Evolutionary conservation across 2,329 filamentous ascomycete genomes (phyloP).

Genomic region (Didymella exigua): DNA sequence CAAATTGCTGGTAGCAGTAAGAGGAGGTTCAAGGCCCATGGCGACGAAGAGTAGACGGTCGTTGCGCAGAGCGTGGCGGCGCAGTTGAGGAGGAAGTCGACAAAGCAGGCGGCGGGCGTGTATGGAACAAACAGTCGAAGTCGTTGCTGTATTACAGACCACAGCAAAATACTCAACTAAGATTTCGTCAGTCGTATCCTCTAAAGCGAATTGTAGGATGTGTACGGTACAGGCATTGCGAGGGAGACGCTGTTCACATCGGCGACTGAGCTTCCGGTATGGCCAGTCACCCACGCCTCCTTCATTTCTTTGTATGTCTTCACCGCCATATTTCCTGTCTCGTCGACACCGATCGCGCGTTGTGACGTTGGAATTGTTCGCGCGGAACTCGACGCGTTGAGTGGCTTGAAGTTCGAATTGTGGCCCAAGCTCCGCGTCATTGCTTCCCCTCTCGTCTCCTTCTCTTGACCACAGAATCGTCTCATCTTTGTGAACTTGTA

Average conservation of each 20-base stretch:
- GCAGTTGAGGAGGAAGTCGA: slow-evolving; percentile 90
- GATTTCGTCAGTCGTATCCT: slow-evolving; percentile 32
- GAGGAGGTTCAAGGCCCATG: slow-evolving; percentile 75
- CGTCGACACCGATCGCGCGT: slow-evolving; percentile 20
- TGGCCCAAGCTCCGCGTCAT: slow-evolving; percentile 19
- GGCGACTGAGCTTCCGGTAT: slow-evolving; percentile 78
- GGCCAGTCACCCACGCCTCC: slow-evolving; percentile 92
- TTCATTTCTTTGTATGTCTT: slow-evolving; percentile 85
- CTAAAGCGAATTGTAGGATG: slow-evolving; percentile 20
- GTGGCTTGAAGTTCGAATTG: slow-evolving; percentile 24
- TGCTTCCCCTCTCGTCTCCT: neutral
- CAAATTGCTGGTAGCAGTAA: slow-evolving; percentile 73
- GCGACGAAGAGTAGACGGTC: slow-evolving; percentile 79
- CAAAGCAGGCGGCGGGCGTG: slow-evolving; percentile 67
- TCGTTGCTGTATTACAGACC: slow-evolving; percentile 85
- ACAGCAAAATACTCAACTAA: slow-evolving; percentile 81
- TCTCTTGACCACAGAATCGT: neutral
- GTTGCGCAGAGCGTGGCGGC: slow-evolving; percentile 80
- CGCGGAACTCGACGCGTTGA: slow-evolving; percentile 23
- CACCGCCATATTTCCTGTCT: slow-evolving; percentile 32
- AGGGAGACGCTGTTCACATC: slow-evolving; percentile 89
- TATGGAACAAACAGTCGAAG: slow-evolving; percentile 84
- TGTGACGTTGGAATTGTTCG: slow-evolving; percentile 11
- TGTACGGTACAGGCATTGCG: slow-evolving; percentile 73
- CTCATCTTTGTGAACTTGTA: neutral